phyloP scores from a whole-genome alignment of 371 early-diverging fungal genomes.

The Chytridiales sp. region DNA sequence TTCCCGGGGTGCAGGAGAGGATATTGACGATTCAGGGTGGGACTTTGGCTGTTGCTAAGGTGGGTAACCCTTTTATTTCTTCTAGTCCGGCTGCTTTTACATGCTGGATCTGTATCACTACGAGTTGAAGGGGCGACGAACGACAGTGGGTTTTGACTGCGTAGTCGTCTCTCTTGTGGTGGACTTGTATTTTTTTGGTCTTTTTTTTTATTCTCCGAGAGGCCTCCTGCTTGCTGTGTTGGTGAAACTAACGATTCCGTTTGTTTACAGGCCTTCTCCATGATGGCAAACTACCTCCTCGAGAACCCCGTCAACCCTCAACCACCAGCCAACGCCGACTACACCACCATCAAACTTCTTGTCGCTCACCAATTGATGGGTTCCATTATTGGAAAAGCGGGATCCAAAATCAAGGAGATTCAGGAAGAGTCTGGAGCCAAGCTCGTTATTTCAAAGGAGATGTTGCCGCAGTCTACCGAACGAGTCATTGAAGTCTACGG shows the following conservation, averaged over 20 bases:
- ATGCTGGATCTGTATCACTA: background rate
- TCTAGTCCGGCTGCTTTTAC: background rate
- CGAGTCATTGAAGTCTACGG: conserved; percentile 39
- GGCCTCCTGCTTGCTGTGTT: background rate
- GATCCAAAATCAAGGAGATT: conserved; percentile 41
- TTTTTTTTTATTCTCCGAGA: conserved; percentile 1
- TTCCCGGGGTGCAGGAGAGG: conserved; percentile 80
- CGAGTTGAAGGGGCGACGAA: background rate
- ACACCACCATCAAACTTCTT: conserved; percentile 44
- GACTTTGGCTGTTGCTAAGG: conserved; percentile 70
- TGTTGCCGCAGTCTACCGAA: conserved; percentile 45
- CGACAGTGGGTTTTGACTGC: too few species aligned
- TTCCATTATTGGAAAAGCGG: conserved; percentile 44
- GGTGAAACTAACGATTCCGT: background rate
- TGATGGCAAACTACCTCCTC: conserved; percentile 78
- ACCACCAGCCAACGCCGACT: conserved; percentile 14
- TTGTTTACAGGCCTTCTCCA: conserved; percentile 59
- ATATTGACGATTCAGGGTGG: conserved; percentile 78
- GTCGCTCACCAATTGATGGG: conserved; percentile 70
- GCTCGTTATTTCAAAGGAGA: conserved; percentile 37
- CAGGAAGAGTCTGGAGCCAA: conserved; percentile 43
- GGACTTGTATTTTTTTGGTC: conserved; percentile 7
- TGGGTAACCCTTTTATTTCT: conserved; percentile 39
- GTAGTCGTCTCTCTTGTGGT: too few species aligned
- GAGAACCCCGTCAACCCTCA: conserved; percentile 67